Percentiles rank a stretch among this genome's conserved stretches.
Conservation (phyloP, 495 filamentous ascomycete genomes). For the Penicillium cosmopolitanum region DNA sequence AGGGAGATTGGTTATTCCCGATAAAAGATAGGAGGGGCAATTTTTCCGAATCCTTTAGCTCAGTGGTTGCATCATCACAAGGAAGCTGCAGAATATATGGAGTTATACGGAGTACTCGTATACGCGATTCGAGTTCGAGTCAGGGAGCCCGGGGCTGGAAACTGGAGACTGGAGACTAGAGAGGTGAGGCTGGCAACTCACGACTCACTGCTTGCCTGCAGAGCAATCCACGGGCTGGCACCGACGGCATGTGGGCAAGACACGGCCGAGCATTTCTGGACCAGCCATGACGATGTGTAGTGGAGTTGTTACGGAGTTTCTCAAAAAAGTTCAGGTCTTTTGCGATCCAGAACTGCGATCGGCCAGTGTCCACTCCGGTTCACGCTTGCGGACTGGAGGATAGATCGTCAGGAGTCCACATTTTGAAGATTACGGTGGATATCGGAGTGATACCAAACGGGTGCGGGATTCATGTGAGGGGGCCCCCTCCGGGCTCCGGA, state of each 20-base stretch:
- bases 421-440: conserved; percentile 6
- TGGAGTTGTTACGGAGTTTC: conserved; percentile 12
- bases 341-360: conserved; percentile 8
- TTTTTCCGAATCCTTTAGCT: neutral
- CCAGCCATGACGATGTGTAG: conserved; percentile 4
- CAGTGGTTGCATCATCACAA: neutral
- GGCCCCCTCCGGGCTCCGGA: neutral
- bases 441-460: conserved; percentile 6
- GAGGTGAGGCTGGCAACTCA: too few relatives aligned
- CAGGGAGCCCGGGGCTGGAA: too few relatives aligned
- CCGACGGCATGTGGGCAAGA: conserved; percentile 5
- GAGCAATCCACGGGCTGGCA: neutral
- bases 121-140: too few relatives aligned
- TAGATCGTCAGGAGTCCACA: conserved; percentile 25
- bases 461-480: neutral
- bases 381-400: conserved; percentile 18
- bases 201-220: too few relatives aligned
- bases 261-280: neutral
- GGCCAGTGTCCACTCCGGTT: neutral
- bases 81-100: neutral
- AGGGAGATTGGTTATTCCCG: neutral
- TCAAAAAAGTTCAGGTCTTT: conserved; percentile 12
- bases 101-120: too few relatives aligned
- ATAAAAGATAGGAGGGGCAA: neutral
- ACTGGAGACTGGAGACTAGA: too few relatives aligned